Evolutionary conservation across 2,329 filamentous ascomycete genomes (phyloP).

Genomic region (Phyllosticta citriasiana): DNA sequence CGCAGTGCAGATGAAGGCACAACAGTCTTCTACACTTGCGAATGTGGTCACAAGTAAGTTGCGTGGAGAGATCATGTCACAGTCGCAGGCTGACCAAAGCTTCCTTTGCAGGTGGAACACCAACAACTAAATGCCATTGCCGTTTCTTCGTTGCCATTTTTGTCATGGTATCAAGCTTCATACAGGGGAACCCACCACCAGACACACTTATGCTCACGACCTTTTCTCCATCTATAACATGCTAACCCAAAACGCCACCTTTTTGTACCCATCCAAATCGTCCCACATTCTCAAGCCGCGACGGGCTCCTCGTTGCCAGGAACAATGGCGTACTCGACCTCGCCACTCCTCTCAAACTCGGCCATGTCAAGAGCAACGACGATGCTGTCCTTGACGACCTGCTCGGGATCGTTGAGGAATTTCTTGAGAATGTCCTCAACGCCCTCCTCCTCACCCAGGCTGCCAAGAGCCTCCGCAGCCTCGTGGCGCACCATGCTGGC

Average conservation of each 20-base stretch:
- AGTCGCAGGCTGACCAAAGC: constrained; percentile 7
- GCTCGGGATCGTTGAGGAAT: constrained; percentile 83
- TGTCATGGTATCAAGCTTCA: constrained; percentile 7
- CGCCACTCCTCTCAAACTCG: constrained; percentile 82
- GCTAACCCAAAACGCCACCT: constrained; percentile 4
- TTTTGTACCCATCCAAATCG: neutral
- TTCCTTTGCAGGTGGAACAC: constrained; percentile 38
- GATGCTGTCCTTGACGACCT: constrained; percentile 88
- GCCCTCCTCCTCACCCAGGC: constrained; percentile 83
- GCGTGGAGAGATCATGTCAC: neutral
- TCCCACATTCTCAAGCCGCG: constrained; percentile 12
- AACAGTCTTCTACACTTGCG: constrained; percentile 82
- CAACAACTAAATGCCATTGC: constrained; percentile 45
- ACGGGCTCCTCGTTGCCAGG: constrained; percentile 38
- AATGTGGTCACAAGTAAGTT: constrained; percentile 72
- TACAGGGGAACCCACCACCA: neutral
- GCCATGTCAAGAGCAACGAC: constrained; percentile 97
- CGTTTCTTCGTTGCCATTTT: constrained; percentile 4
- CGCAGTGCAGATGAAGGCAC: constrained; percentile 91
- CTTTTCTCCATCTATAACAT: constrained; percentile 7
- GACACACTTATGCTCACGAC: constrained; percentile 1
- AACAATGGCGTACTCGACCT: constrained; percentile 85
- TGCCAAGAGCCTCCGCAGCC: constrained; percentile 90
- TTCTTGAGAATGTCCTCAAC: constrained; percentile 76
- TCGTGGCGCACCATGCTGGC: constrained; percentile 96